Percentiles rank a stretch among this genome's conserved stretches.
phyloP scores from a whole-genome alignment of 2,329 filamentous ascomycete species.

The Mycocentrospora acerina region DNA sequence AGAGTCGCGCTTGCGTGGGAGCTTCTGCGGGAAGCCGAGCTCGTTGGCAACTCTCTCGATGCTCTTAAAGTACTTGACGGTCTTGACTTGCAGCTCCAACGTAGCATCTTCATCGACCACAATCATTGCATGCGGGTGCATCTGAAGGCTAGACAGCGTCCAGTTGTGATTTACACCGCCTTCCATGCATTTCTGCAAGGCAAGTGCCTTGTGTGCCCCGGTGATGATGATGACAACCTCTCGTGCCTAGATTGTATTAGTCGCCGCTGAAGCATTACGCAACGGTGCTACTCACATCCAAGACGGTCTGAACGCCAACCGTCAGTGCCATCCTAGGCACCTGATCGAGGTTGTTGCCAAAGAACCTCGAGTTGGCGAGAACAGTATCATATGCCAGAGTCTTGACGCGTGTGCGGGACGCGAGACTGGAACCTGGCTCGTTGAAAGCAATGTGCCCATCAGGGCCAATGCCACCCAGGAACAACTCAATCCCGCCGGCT shows the following conservation, averaged over 20 bases:
- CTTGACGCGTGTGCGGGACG: conserved; percentile 79
- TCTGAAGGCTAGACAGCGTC: conserved; percentile 78
- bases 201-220: conserved; percentile 77
- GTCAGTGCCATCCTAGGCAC: conserved; percentile 83
- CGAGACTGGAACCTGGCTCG: conserved; percentile 78
- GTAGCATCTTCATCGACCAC: conserved; percentile 76
- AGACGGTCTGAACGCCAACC: conserved; percentile 79
- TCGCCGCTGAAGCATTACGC: conserved; percentile 7
- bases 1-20: conserved; percentile 42
- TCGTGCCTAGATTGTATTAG: conserved; percentile 52
- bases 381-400: conserved; percentile 86
- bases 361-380: conserved; percentile 82
- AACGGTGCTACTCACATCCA: conserved; percentile 56
- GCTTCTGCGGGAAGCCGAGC: conserved; percentile 48
- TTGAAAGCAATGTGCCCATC: conserved; percentile 92
- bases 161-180: conserved; percentile 87
- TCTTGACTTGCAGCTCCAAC: conserved; percentile 51
- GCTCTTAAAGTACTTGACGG: conserved; percentile 52
- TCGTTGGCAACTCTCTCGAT: conserved; percentile 51
- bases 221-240: conserved; percentile 83
- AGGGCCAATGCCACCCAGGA: conserved; percentile 80
- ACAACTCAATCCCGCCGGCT: conserved; percentile 79
- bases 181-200: conserved; percentile 78
- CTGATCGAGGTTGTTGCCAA: conserved; percentile 69
- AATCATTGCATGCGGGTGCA: conserved; percentile 79